Percentiles rank a stretch among this genome's conserved stretches.
Evolutionary conservation across 257 asterid genomes (phyloP).

Genomic region (Solanum appendiculatum): DNA sequence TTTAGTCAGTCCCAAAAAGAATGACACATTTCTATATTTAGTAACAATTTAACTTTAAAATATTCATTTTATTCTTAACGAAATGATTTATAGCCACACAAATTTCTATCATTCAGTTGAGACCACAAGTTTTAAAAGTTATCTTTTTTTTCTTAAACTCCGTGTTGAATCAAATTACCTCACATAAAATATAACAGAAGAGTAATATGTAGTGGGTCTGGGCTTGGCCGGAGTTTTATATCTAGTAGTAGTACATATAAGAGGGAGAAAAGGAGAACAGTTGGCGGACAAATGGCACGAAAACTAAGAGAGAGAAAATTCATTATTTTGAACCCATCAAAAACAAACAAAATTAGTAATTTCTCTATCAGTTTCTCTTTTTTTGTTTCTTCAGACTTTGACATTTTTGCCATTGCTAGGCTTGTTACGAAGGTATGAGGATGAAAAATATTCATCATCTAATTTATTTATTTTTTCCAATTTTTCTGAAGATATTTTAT

Average conservation of each 20-base stretch:
- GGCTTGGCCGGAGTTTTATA: no score
- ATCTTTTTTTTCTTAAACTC: no score
- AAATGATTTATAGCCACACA: no score
- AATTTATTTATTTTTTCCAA: not conserved
- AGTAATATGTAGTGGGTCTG: no score
- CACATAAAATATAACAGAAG: no score
- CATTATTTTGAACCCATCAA: not conserved
- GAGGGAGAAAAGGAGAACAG: constrained; percentile 3
- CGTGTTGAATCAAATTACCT: no score
- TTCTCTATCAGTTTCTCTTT: not conserved
- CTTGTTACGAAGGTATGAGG: not conserved
- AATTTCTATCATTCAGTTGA: no score
- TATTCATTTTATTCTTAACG: no score
- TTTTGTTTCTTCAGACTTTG: not conserved
- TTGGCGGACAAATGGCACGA: constrained; percentile 16
- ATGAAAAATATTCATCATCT: not conserved
- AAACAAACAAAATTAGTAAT: not conserved
- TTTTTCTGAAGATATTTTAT: not conserved
- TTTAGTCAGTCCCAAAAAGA: no score
- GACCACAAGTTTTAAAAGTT: no score
- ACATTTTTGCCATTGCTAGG: not conserved
- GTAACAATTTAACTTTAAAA: no score
- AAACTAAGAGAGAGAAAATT: not conserved
- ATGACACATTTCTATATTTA: no score
- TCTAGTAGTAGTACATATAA: not conserved